These are phyloP conservation scores for Daucus carota DNA, from an alignment of 129 eudicot species.

Conservation along the genomic window DNA sequence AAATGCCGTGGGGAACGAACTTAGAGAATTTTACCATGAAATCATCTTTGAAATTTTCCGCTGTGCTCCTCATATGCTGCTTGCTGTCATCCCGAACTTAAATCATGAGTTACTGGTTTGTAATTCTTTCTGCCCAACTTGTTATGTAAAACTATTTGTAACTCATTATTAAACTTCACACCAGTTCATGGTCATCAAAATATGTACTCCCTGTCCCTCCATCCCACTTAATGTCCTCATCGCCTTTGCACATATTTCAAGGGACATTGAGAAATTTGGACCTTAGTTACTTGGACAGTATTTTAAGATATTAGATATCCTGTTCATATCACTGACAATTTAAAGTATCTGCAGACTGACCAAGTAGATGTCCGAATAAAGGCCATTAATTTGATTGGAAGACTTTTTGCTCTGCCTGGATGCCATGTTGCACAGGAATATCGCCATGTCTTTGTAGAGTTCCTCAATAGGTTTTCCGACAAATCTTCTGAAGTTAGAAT, in stretches of 20 bases:
- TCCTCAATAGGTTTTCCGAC: slow-evolving; percentile 74
- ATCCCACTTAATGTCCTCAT: background rate
- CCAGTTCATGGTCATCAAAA: background rate
- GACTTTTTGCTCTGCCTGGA: slow-evolving; percentile 55
- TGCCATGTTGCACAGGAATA: slow-evolving; percentile 47
- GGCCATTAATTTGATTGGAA: slow-evolving; percentile 70
- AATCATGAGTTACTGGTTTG: slow-evolving; percentile 74
- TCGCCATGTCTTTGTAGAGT: slow-evolving; percentile 61
- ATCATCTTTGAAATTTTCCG: slow-evolving; percentile 57
- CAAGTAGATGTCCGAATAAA: slow-evolving; percentile 94
- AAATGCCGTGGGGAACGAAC: slow-evolving; percentile 55
- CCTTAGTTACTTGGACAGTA: background rate
- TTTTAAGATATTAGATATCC: background rate
- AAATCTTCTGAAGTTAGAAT: slow-evolving; percentile 79
- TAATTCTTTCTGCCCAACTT: slow-evolving; percentile 1
- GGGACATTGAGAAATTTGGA: background rate
- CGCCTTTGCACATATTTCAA: background rate
- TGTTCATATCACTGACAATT: slow-evolving; percentile 12
- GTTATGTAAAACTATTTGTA: background rate
- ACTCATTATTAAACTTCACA: background rate
- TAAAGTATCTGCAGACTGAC: slow-evolving; percentile 56
- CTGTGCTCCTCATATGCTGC: slow-evolving; percentile 70
- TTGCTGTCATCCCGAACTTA: slow-evolving; percentile 65
- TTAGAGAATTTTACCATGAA: slow-evolving; percentile 76
- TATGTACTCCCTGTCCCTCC: background rate